Evolutionary conservation across 1,284 basidiomycete genomes (phyloP).

Genomic region (Microbotryum saponariae): DNA sequence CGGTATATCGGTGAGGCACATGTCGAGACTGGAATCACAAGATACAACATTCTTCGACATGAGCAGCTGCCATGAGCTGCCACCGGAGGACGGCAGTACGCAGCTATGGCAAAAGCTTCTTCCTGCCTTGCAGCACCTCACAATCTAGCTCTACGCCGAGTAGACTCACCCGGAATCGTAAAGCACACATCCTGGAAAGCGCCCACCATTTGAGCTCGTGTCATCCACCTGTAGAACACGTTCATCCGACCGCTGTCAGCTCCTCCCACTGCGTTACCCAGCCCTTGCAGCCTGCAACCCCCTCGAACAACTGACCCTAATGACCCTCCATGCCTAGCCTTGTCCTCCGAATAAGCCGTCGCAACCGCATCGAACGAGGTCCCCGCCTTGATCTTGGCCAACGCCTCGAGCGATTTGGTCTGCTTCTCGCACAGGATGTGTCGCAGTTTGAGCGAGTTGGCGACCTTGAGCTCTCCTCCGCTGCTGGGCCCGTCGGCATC

Average conservation of each 20-base stretch:
- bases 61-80: no score
- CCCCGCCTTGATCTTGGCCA: constrained; percentile 69
- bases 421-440: constrained; percentile 82
- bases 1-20: constrained; percentile 7
- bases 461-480: constrained; percentile 51
- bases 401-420: constrained; percentile 62
- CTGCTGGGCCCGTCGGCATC: no score
- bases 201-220: constrained; percentile 17
- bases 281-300: not conserved
- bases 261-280: not conserved
- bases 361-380: constrained; percentile 74
- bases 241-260: not conserved
- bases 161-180: constrained; percentile 6
- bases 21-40: not conserved
- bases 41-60: no score
- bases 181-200: constrained; percentile 23
- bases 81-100: no score
- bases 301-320: constrained; percentile 12
- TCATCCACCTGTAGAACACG: constrained; percentile 14
- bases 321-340: constrained; percentile 53
- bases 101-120: no score
- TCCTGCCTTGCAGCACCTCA: no score
- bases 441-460: constrained; percentile 69
- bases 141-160: no score
- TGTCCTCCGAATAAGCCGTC: constrained; percentile 70